Evolutionary conservation across 2,329 filamentous ascomycete species (phyloP).

Genomic region (Fusarium ramigenum): DNA sequence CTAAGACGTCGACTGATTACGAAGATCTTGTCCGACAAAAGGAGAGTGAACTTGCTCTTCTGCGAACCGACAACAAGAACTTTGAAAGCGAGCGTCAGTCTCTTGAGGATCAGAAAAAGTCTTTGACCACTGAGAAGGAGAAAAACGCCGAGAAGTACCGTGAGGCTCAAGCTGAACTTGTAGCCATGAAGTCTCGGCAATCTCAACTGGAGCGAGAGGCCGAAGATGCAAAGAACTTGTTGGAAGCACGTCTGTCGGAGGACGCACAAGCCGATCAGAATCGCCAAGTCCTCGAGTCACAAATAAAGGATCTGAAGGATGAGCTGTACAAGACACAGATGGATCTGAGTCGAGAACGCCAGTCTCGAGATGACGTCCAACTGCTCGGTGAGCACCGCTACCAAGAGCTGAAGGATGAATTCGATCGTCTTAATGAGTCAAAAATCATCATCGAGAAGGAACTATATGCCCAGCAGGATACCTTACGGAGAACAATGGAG

Average conservation of each 20-base stretch:
- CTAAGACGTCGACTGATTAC: constrained; percentile 91
- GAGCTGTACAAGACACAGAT: constrained; percentile 86
- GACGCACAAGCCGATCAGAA: constrained; percentile 86
- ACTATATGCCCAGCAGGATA: constrained; percentile 94
- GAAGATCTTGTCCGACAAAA: constrained; percentile 94
- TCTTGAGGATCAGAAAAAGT: constrained; percentile 81
- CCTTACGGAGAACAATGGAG: constrained; percentile 85
- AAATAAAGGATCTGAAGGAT: constrained; percentile 86
- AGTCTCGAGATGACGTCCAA: constrained; percentile 93
- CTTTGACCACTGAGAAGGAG: constrained; percentile 79
- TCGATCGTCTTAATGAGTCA: constrained; percentile 85
- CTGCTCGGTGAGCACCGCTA: constrained; percentile 91
- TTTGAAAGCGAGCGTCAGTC: constrained; percentile 81
- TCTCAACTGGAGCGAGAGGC: constrained; percentile 87
- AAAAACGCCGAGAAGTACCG: constrained; percentile 79
- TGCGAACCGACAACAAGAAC: constrained; percentile 85
- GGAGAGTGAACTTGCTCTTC: constrained; percentile 88
- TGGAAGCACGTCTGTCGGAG: constrained; percentile 89
- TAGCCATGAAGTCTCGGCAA: constrained; percentile 86
- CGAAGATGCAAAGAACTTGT: constrained; percentile 83
- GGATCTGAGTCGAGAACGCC: constrained; percentile 88
- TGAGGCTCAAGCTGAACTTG: constrained; percentile 87
- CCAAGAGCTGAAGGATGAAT: constrained; percentile 83
- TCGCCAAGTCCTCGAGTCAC: constrained; percentile 82
- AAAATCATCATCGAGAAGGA: constrained; percentile 99